Conservation (phyloP, 139 green algal species). For the Cymbomonas tetramitiformis region DNA sequence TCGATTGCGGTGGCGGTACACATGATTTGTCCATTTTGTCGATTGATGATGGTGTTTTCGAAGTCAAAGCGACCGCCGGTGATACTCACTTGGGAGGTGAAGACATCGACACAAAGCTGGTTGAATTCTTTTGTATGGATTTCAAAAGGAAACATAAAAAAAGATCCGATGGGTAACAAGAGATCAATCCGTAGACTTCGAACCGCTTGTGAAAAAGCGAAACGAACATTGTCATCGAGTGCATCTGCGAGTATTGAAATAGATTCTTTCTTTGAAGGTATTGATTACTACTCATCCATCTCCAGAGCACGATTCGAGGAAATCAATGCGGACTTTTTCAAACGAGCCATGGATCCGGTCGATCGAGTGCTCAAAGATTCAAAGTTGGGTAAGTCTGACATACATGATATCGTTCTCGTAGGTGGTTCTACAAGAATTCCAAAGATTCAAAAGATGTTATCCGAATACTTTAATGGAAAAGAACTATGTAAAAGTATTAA, state of each 20-base stretch:
- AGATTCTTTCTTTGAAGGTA: conserved; percentile 9
- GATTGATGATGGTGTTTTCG: conserved; percentile 20
- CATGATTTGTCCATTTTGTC: conserved; percentile 27
- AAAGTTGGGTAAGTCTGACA: conserved; percentile 28
- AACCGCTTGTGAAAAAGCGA: conserved; percentile 14
- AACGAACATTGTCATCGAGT: conserved; percentile 25
- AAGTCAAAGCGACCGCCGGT: conserved; percentile 15
- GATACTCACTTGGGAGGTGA: conserved; percentile 32
- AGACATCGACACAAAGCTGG: conserved; percentile 22
- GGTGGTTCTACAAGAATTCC: conserved; percentile 52
- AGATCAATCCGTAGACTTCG: conserved; percentile 5
- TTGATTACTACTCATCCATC: conserved; percentile 14
- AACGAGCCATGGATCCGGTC: conserved; percentile 19
- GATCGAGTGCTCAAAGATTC: conserved; percentile 13
- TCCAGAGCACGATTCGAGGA: conserved; percentile 21
- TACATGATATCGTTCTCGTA: conserved; percentile 31
- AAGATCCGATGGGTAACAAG: conserved; percentile 27
- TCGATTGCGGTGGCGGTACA: conserved; percentile 31
- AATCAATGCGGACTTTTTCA: conserved; percentile 15
- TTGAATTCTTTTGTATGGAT: conserved; percentile 1
- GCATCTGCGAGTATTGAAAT: conserved; percentile 9
- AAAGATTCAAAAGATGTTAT: conserved; percentile 75
- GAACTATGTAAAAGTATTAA: conserved; percentile 49
- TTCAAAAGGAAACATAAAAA: not conserved
- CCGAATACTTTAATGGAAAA: conserved; percentile 73